Evolutionary conservation across 2,329 filamentous ascomycete species (phyloP).

Genomic region (Scedosporium aurantiacum): DNA sequence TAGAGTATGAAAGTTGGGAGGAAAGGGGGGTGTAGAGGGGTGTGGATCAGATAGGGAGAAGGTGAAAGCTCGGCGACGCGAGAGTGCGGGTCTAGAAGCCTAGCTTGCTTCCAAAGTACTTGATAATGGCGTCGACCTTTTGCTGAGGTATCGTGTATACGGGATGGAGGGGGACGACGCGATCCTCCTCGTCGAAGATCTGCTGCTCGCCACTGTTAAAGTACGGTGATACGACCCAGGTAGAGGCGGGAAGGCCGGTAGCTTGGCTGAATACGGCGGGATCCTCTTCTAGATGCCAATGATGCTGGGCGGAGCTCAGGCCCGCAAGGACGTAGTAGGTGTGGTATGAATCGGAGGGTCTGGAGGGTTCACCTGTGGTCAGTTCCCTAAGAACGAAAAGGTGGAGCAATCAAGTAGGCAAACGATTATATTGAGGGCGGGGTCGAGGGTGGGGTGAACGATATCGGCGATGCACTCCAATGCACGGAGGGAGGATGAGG

Average conservation of each 20-base stretch:
- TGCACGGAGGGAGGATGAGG: not conserved
- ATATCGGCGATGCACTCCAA: conserved; percentile 1
- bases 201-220: conserved; percentile 44
- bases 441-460: not conserved
- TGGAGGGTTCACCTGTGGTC: conserved; percentile 21
- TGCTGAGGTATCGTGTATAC: conserved; percentile 65
- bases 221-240: conserved; percentile 38
- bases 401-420: not conserved
- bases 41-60: not conserved
- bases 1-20: not conserved
- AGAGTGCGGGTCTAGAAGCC: conserved; percentile 28
- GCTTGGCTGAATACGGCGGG: conserved; percentile 15
- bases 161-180: conserved; percentile 57
- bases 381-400: conserved; percentile 9
- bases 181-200: conserved; percentile 55
- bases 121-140: conserved; percentile 46
- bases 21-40: not conserved
- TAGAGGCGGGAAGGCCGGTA: conserved; percentile 18
- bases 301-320: conserved; percentile 70
- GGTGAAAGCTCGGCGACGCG: not conserved
- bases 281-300: conserved; percentile 34
- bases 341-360: conserved; percentile 78
- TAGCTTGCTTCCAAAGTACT: conserved; percentile 45
- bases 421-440: not conserved
- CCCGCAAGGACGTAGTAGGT: conserved; percentile 86